These are phyloP conservation scores for Dendrocalamus sinicus DNA, from an alignment of 176 grass and related monocot genomes.

Conservation along the genomic window DNA sequence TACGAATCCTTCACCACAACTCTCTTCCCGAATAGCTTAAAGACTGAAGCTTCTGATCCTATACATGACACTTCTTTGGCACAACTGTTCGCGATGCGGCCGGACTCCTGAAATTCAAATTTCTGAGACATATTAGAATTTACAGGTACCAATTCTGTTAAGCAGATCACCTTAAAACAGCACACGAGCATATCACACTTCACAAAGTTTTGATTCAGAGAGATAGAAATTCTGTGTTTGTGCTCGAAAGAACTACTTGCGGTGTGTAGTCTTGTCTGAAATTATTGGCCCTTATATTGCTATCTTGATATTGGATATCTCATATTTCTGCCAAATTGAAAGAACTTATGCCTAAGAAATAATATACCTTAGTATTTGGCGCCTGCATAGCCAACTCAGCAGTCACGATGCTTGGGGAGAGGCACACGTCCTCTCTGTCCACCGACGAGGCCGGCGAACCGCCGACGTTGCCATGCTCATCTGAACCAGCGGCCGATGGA, in stretches of 20 bases:
- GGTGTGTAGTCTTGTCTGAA: not conserved
- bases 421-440: conserved; percentile 43
- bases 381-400: conserved; percentile 1
- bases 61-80: conserved; percentile 43
- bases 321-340: not conserved
- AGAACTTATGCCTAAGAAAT: conserved; percentile 23
- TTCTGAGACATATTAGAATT: conserved; percentile 4
- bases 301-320: not conserved
- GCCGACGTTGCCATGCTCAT: conserved; percentile 46
- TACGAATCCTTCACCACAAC: conserved; percentile 43
- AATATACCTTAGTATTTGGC: conserved; percentile 46
- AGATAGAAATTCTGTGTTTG: not conserved
- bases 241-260: not conserved
- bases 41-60: conserved; percentile 44
- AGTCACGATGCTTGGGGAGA: conserved; percentile 19
- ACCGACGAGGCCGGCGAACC: conserved; percentile 49
- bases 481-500: conserved; percentile 45
- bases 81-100: not conserved
- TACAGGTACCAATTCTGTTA: not conserved
- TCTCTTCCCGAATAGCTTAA: conserved; percentile 82
- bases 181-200: not conserved
- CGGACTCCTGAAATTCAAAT: conserved; percentile 44
- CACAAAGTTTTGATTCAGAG: not conserved
- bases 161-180: not conserved
- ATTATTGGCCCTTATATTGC: not conserved